Base-by-base conservation (phyloP, 2,329 filamentous ascomycete genomes). In the Fusarium neocosmosporiellum region DNA sequence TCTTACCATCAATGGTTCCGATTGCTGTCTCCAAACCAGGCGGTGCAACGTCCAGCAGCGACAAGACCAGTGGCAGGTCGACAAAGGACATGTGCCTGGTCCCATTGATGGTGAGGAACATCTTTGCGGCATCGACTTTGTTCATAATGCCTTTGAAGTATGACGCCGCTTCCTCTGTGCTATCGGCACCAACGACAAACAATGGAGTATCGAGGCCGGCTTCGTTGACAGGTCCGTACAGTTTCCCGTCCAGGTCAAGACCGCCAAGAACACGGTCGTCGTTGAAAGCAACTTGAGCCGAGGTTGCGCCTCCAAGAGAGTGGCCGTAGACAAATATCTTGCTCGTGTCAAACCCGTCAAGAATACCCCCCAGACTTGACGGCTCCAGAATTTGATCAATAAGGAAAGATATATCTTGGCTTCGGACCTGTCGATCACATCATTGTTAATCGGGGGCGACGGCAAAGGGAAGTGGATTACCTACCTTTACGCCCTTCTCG, bases 171-270 rank as follows among this genome's bases (percentile, higher is more conserved):
- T 69, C 43, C 22, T 46, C 5, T 59, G 63, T 55, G 50, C 50
- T 20, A 27, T 59, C 53, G 27, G 24, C 53, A n/a, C 58, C 34
- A 60, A 66, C 31, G 4, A 69, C 22, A 37, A 69, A 66, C 37
- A 78, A 75, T 1, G 78, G 77, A 20, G 63, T 61, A n/a, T 70
- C 65, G 7, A 78, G 58, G 0, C 77, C 77, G 9, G 33, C 34
- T 20, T 74, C 63, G 5, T 65, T 63, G 11, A 75, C 73, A 14
- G 72, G 70, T 11, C 69, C 72, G 16, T 67, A 75, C 2, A 82
- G 58, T 1, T 54, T 36, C n/a, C 84, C 84, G 66, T 85, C 83
- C 18, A 84, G 55, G 67, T 83, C 78, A 3, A 84, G 65, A 46
- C 80, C 82, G 8, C 75, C 83, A 3, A 74, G 64, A 64, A 84